Evolutionary conservation across 768 basidiomycete species (phyloP).

Genomic region (Leccinum longicurvipes): DNA sequence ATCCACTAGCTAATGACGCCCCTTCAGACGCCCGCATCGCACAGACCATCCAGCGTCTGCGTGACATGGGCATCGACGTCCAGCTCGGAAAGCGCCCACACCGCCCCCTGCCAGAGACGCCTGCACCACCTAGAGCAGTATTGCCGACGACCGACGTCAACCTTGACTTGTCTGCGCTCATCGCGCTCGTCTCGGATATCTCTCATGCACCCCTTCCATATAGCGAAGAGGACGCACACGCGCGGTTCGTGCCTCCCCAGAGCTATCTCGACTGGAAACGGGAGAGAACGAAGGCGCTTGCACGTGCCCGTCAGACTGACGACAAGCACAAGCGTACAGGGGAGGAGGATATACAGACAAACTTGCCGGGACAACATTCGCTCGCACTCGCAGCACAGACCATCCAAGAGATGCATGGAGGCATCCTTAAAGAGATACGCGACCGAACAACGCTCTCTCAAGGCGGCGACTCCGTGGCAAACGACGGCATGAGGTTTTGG

Average conservation of each 20-base stretch:
- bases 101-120: background rate
- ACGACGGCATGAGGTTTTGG: constrained; percentile 74
- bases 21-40: constrained; percentile 54
- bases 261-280: constrained; percentile 62
- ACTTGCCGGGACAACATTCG: constrained; percentile 51
- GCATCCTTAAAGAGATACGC: constrained; percentile 61
- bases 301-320: background rate
- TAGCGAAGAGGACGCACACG: constrained; percentile 53
- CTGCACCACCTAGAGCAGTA: constrained; percentile 16
- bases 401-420: constrained; percentile 67
- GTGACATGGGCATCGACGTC: constrained; percentile 62
- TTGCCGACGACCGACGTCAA: constrained; percentile 63
- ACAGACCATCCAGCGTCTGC: constrained; percentile 53
- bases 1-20: constrained; percentile 35
- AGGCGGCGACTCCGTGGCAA: background rate
- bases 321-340: background rate
- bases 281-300: constrained; percentile 16
- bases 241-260: constrained; percentile 59
- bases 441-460: background rate
- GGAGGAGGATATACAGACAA: constrained; percentile 15
- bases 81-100: constrained; percentile 57
- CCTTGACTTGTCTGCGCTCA: constrained; percentile 79
- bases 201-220: constrained; percentile 68
- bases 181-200: constrained; percentile 81
- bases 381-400: constrained; percentile 71